phyloP scores from a whole-genome alignment of 306 rosid species.

The Quercus ilex region DNA sequence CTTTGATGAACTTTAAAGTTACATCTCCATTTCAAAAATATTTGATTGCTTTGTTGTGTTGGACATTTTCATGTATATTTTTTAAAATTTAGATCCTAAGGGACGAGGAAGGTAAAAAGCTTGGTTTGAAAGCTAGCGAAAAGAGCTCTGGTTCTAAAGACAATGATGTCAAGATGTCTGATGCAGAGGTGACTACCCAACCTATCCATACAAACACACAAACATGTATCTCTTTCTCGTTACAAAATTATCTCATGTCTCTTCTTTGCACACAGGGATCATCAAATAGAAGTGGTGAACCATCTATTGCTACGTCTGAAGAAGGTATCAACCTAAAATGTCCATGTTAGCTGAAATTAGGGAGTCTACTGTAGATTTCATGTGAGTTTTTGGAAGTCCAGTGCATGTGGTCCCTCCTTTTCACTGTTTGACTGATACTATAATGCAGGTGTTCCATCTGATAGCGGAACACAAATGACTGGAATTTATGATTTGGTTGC shows the following conservation, averaged over 20 bases:
- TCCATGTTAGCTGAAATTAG: neutral
- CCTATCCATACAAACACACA: constrained; percentile 9
- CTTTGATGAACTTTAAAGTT: constrained; percentile 13
- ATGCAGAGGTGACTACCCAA: constrained; percentile 62
- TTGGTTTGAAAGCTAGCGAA: constrained; percentile 73
- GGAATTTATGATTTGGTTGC: constrained; percentile 96
- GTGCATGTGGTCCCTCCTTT: constrained; percentile 1
- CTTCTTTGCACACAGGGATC: constrained; percentile 61
- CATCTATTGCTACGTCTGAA: constrained; percentile 59
- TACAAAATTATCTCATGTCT: neutral
- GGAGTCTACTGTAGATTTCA: neutral
- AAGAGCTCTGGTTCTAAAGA: constrained; percentile 58
- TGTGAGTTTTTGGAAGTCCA: neutral
- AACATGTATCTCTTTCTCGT: neutral
- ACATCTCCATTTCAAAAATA: neutral
- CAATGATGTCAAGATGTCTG: constrained; percentile 69
- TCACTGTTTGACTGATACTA: constrained; percentile 14
- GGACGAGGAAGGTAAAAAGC: constrained; percentile 85
- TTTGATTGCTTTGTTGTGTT: neutral
- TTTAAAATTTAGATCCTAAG: constrained; percentile 50
- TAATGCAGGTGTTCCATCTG: constrained; percentile 40
- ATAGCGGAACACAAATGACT: constrained; percentile 69
- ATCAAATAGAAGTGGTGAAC: constrained; percentile 64
- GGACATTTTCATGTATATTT: constrained; percentile 19
- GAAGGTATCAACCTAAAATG: constrained; percentile 48